Percentiles rank a stretch among this genome's conserved stretches.
Conservation (phyloP, 306 rosid species). For the Dalbergia cultrata region DNA sequence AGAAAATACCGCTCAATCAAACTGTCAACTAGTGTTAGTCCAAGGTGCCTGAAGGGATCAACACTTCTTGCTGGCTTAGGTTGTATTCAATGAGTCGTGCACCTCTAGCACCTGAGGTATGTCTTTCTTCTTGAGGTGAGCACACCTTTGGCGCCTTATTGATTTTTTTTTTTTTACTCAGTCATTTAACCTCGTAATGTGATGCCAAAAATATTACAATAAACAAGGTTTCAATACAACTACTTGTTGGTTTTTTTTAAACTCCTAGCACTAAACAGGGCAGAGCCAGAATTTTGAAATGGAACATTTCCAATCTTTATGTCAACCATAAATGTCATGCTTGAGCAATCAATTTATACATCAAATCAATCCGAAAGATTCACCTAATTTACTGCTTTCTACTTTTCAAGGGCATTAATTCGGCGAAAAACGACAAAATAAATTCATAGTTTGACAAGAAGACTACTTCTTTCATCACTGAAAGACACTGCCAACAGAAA, state of each 20-base stretch:
- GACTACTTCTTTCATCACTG: constrained; percentile 1
- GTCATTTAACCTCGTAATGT: not conserved
- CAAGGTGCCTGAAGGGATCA: not conserved
- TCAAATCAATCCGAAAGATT: not conserved
- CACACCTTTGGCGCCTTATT: not conserved
- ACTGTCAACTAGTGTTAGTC: not conserved
- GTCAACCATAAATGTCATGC: not conserved
- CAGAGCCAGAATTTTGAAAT: not conserved
- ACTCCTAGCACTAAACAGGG: constrained; percentile 16
- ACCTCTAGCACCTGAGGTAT: not conserved
- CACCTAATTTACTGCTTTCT: not conserved
- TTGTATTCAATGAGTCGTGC: not conserved
- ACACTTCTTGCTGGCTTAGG: not conserved
- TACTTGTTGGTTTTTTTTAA: not conserved
- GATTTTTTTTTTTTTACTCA: not conserved
- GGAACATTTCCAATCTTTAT: not conserved
- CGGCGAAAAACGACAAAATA: constrained; percentile 24
- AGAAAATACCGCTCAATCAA: constrained; percentile 35
- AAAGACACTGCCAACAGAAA: constrained; percentile 1
- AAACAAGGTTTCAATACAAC: not conserved
- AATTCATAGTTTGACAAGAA: constrained; percentile 22
- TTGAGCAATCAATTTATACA: constrained; percentile 1
- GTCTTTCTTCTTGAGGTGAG: constrained; percentile 10
- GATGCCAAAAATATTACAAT: not conserved
- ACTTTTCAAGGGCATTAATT: constrained; percentile 6